Percentiles rank a stretch among this genome's conserved stretches.
phyloP scores from a whole-genome alignment of 495 filamentous ascomycete species.

The Xylaria telfairii region DNA sequence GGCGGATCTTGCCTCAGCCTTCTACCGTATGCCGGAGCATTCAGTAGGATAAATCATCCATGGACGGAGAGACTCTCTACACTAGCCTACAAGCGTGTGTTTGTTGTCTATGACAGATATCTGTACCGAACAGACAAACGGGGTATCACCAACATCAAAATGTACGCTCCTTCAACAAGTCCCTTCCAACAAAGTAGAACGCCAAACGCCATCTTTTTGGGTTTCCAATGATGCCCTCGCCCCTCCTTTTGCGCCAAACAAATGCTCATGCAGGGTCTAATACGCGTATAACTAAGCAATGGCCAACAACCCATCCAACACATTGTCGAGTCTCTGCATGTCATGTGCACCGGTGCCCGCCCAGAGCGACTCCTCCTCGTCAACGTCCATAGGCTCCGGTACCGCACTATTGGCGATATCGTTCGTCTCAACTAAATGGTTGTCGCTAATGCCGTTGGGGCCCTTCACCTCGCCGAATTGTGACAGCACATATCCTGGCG shows the following conservation, averaged over 20 bases:
- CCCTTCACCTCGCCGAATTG: constrained; percentile 36
- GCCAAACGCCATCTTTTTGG: constrained; percentile 21
- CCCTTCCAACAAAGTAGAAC: constrained; percentile 9
- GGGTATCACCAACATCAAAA: constrained; percentile 23
- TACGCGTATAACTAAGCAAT: constrained; percentile 32
- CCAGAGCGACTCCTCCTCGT: constrained; percentile 71
- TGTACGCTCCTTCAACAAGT: constrained; percentile 14
- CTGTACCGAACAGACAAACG: constrained; percentile 10
- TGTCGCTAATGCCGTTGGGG: constrained; percentile 44
- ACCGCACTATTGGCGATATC: constrained; percentile 49
- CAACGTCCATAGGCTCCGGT: constrained; percentile 67
- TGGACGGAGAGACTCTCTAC: not conserved
- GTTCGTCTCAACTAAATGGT: constrained; percentile 30
- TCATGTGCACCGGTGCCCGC: constrained; percentile 71
- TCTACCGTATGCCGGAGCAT: not conserved
- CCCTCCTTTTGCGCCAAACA: constrained; percentile 25
- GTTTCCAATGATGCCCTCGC: constrained; percentile 20
- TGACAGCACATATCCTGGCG: constrained; percentile 45
- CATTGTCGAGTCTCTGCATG: constrained; percentile 64
- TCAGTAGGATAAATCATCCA: not conserved
- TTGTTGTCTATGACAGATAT: not conserved
- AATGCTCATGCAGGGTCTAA: constrained; percentile 14
- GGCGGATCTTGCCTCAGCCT: not conserved
- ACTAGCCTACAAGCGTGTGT: not conserved
- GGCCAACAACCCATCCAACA: constrained; percentile 68